Evolutionary conservation across 495 filamentous ascomycete species (phyloP).

Genomic region (Bacidia gigantensis): DNA sequence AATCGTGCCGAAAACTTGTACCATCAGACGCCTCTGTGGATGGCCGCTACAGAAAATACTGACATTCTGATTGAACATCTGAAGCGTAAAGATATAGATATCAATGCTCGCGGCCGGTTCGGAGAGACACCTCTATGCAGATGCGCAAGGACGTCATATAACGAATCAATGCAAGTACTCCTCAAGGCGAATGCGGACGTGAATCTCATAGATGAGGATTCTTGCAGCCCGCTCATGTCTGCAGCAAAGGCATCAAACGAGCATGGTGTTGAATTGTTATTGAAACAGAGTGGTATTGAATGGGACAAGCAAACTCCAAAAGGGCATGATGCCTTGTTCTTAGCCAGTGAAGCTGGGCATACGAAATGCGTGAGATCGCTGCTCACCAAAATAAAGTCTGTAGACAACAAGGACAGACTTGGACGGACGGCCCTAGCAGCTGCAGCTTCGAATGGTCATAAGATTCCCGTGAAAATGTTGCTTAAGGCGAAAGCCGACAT

Average conservation of each 20-base stretch:
- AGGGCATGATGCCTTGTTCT: constrained; percentile 3
- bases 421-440: constrained; percentile 20
- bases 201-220: constrained; percentile 3
- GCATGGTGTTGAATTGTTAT: neutral
- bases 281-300: neutral
- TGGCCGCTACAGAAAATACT: neutral
- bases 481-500: constrained; percentile 20
- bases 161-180: constrained; percentile 2
- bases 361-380: constrained; percentile 5
- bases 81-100: constrained; percentile 6
- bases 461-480: constrained; percentile 15
- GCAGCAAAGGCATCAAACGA: constrained; percentile 10
- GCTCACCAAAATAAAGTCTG: constrained; percentile 1
- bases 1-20: neutral
- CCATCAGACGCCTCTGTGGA: constrained; percentile 7
- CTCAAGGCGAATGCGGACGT: constrained; percentile 8
- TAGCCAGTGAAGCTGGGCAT: constrained; percentile 9
- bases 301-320: neutral
- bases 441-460: constrained; percentile 16
- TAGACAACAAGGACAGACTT: constrained; percentile 8
- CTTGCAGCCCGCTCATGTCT: constrained; percentile 12
- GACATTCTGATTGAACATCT: constrained; percentile 3
- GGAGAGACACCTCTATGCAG: constrained; percentile 13
- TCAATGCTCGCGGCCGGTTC: constrained; percentile 2
- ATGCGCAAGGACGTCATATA: constrained; percentile 8